Evolutionary conservation across 306 rosid species (phyloP).

Genomic region (Arachis stenosperma): DNA sequence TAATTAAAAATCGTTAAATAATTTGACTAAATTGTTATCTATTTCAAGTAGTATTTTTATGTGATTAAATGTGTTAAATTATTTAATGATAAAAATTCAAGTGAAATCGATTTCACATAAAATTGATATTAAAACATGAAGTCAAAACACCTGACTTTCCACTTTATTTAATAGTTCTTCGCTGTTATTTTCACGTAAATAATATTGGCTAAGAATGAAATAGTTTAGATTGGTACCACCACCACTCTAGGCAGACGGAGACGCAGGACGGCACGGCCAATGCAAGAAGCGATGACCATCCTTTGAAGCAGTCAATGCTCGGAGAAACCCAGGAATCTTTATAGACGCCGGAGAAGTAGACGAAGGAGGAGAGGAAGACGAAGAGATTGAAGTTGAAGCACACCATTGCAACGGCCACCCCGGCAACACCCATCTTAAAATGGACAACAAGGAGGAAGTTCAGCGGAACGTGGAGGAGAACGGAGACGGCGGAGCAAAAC

Average conservation of each 20-base stretch:
- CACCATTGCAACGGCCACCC: slow-evolving; percentile 89
- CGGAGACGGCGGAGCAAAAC: slow-evolving; percentile 78
- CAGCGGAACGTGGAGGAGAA: slow-evolving; percentile 78
- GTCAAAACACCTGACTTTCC: too few relatives aligned
- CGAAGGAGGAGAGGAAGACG: slow-evolving; percentile 58
- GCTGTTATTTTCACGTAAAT: too few relatives aligned
- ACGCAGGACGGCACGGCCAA: slow-evolving; percentile 84
- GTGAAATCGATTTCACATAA: too few relatives aligned
- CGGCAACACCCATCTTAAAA: slow-evolving; percentile 75
- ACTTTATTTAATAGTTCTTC: too few relatives aligned
- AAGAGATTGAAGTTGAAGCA: slow-evolving; percentile 73
- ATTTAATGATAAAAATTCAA: too few relatives aligned
- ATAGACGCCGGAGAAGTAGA: slow-evolving; percentile 72
- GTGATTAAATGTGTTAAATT: too few relatives aligned
- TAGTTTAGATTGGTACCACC: slow-evolving; percentile 57
- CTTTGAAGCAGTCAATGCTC: slow-evolving; percentile 66
- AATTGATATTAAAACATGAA: too few relatives aligned
- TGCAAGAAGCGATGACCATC: slow-evolving; percentile 76
- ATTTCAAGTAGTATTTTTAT: too few relatives aligned
- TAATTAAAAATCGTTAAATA: too few relatives aligned
- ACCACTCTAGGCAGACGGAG: slow-evolving; percentile 96
- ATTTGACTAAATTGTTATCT: too few relatives aligned
- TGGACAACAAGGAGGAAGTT: slow-evolving; percentile 72
- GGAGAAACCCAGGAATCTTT: slow-evolving; percentile 91
- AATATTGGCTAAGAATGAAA: too few relatives aligned